Conservation (phyloP, 2,329 filamentous ascomycete genomes). For the Plectosphaerella cucumerina region DNA sequence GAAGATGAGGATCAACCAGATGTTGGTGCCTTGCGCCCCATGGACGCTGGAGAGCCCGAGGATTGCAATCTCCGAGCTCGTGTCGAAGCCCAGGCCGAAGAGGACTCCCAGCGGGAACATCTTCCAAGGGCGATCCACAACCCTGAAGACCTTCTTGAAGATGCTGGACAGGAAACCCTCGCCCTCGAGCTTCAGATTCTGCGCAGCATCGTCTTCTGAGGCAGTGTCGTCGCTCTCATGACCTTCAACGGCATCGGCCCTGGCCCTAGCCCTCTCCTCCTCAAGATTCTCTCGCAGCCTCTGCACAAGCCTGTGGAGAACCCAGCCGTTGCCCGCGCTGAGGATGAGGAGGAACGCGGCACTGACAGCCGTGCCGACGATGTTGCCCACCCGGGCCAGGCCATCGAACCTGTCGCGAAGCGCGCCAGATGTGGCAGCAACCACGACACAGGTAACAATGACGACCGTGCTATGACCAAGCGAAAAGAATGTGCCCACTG, state of each 20-base stretch:
- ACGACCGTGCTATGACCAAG: constrained; percentile 93
- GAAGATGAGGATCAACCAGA: constrained; percentile 94
- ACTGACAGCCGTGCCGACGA: constrained; percentile 84
- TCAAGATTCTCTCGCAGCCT: constrained; percentile 61
- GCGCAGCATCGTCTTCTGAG: constrained; percentile 27
- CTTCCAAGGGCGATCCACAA: constrained; percentile 80
- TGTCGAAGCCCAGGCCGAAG: constrained; percentile 93
- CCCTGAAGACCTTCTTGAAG: constrained; percentile 70
- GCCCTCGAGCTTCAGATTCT: constrained; percentile 66
- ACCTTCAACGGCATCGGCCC: constrained; percentile 17
- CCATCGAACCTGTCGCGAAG: constrained; percentile 75
- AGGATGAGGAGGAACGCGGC: constrained; percentile 79
- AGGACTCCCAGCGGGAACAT: constrained; percentile 90
- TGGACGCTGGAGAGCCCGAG: constrained; percentile 87
- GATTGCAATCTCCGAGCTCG: constrained; percentile 88
- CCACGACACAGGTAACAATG: constrained; percentile 82
- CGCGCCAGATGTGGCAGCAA: constrained; percentile 84
- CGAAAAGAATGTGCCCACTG: constrained; percentile 92
- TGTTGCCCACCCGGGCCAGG: constrained; percentile 77
- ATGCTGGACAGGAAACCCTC: constrained; percentile 70
- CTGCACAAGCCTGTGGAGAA: constrained; percentile 71
- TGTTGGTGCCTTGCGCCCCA: constrained; percentile 76
- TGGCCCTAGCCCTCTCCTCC: constrained; percentile 21
- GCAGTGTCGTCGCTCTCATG: constrained; percentile 20
- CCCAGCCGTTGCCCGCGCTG: constrained; percentile 80